These are phyloP conservation scores for Coniochaeta sp. DNA, from an alignment of 2,329 filamentous ascomycete genomes.

Conservation along the genomic window DNA sequence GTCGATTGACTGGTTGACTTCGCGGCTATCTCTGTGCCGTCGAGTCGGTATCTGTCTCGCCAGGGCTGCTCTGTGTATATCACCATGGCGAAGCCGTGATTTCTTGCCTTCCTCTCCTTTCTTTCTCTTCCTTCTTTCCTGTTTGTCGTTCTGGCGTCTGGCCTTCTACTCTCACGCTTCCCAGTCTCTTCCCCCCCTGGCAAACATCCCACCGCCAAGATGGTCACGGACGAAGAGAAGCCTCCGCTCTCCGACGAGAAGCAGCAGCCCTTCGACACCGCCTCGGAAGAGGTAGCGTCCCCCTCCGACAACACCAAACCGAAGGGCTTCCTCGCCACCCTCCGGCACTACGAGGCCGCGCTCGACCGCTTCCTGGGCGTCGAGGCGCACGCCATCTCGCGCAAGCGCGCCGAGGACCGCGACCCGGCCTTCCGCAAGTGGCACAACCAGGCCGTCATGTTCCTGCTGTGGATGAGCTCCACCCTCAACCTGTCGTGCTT, in stretches of 20 bases:
- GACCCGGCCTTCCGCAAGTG: constrained; percentile 26
- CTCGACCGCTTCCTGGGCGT: constrained; percentile 40
- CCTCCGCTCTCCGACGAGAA: not conserved
- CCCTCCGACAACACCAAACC: not conserved
- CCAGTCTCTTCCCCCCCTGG: no score
- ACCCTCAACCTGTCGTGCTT: constrained; percentile 46
- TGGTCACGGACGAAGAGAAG: not conserved
- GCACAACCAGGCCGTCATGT: constrained; percentile 39
- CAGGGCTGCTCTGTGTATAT: not conserved
- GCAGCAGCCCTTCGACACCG: not conserved
- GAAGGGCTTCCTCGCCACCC: constrained; percentile 15
- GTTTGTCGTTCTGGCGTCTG: no score
- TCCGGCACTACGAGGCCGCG: constrained; percentile 33
- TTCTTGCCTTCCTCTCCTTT: not conserved
- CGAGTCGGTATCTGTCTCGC: not conserved
- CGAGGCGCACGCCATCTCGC: constrained; percentile 23
- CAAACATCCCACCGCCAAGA: not conserved
- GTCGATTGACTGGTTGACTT: not conserved
- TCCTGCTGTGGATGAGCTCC: constrained; percentile 41
- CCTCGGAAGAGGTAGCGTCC: not conserved
- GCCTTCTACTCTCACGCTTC: no score
- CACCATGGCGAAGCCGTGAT: not conserved
- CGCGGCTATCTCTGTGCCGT: not conserved
- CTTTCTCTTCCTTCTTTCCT: no score
- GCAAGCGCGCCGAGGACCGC: constrained; percentile 36